phyloP scores from a whole-genome alignment of 495 filamentous ascomycete genomes.

The Penicillium ucsense region DNA sequence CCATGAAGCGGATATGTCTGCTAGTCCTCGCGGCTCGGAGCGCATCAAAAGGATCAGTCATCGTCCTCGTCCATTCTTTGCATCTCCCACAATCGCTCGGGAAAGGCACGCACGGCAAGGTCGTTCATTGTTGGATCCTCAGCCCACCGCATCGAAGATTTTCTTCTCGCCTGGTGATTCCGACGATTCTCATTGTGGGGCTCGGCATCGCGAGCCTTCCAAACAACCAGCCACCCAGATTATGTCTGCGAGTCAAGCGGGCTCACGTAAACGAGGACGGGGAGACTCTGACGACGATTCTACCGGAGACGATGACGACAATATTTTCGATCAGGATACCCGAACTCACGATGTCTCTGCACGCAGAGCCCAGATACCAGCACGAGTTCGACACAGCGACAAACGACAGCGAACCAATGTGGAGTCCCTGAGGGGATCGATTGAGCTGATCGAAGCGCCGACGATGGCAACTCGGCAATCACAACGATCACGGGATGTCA shows the following conservation, averaged over 20 bases:
- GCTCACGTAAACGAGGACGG: constrained; percentile 8
- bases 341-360: constrained; percentile 5
- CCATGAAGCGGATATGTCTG: constrained; percentile 6
- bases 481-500: too few species aligned
- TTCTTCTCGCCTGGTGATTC: constrained; percentile 8
- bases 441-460: too few species aligned
- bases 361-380: constrained; percentile 17
- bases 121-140: constrained; percentile 27
- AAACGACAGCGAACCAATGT: constrained; percentile 1
- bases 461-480: too few species aligned
- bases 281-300: constrained; percentile 6
- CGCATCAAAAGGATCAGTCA: constrained; percentile 14
- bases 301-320: constrained; percentile 2
- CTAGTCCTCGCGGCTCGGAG: constrained; percentile 13
- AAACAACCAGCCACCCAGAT: background rate
- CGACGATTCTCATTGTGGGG: constrained; percentile 8
- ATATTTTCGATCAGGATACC: constrained; percentile 5
- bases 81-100: background rate
- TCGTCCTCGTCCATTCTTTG: constrained; percentile 4
- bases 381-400: background rate
- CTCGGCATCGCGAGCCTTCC: constrained; percentile 1
- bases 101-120: background rate
- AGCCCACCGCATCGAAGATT: constrained; percentile 20
- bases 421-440: background rate
- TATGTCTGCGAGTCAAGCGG: background rate